A percentile compares a stretch with the other conserved stretches of the same genome.
Conservation (phyloP, 2,329 filamentous ascomycete species). For the Byssochlamys sp. region DNA sequence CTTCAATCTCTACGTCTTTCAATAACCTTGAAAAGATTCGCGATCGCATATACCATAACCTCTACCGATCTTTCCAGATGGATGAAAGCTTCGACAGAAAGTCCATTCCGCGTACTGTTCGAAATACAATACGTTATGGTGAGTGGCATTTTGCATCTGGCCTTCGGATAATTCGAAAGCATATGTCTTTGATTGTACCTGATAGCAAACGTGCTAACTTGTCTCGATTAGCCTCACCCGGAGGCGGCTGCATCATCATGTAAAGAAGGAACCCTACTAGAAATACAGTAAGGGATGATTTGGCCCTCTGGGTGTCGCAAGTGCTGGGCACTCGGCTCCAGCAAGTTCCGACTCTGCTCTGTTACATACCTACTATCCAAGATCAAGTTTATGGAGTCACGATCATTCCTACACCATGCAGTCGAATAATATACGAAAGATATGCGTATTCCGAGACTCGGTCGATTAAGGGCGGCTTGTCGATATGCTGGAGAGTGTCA, state of each 20-base stretch:
- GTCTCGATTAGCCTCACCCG: conserved; percentile 13
- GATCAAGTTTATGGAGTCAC: neutral
- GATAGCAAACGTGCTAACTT: conserved; percentile 3
- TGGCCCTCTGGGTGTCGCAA: neutral
- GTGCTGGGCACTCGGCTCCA: too few species aligned
- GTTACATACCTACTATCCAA: too few species aligned
- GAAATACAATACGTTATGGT: neutral
- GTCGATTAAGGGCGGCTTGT: too few species aligned
- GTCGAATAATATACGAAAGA: too few species aligned
- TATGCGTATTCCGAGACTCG: too few species aligned
- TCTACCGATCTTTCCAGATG: neutral
- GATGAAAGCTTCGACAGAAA: neutral
- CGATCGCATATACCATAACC: too few species aligned
- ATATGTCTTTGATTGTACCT: neutral
- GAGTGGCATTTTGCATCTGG: neutral
- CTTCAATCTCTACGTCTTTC: too few species aligned
- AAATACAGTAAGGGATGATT: neutral
- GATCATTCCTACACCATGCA: too few species aligned
- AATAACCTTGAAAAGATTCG: too few species aligned
- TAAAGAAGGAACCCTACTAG: conserved; percentile 5
- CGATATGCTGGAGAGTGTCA: too few species aligned
- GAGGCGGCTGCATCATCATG: conserved; percentile 23
- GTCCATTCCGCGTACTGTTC: neutral
- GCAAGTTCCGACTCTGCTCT: too few species aligned
- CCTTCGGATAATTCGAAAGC: neutral